These are phyloP conservation scores for Ceratocystis alfenasii DNA, from an alignment of 2,329 filamentous ascomycete genomes.

Conservation along the genomic window DNA sequence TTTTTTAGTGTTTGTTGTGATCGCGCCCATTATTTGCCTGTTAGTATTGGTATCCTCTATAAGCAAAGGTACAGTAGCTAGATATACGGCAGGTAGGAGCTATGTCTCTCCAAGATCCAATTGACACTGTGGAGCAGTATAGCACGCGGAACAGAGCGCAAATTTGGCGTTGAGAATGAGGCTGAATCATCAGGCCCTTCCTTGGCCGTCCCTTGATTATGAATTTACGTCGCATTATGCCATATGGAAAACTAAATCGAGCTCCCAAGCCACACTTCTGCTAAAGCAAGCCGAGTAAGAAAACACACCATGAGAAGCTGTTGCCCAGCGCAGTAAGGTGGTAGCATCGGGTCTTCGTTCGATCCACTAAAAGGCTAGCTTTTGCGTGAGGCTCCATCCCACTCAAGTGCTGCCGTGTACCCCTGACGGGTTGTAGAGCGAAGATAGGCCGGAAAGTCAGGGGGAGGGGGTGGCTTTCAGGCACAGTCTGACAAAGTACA, in stretches of 20 bases:
- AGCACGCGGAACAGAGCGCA: not conserved
- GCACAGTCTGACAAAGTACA: conserved; percentile 3
- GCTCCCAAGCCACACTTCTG: too few species aligned
- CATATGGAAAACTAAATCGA: too few species aligned
- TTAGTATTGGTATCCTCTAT: too few species aligned
- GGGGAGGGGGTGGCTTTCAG: not conserved
- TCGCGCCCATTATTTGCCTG: not conserved
- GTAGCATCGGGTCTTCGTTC: not conserved
- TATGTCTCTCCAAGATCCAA: too few species aligned
- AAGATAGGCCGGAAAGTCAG: not conserved
- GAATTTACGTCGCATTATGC: not conserved
- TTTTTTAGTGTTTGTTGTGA: not conserved
- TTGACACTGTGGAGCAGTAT: too few species aligned
- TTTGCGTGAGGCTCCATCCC: not conserved
- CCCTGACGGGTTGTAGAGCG: not conserved
- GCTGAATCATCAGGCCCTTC: not conserved
- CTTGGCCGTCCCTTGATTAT: not conserved
- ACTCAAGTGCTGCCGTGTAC: not conserved
- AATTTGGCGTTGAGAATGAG: not conserved
- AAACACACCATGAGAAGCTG: too few species aligned
- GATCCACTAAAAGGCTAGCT: not conserved
- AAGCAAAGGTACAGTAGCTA: too few species aligned
- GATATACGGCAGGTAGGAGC: too few species aligned
- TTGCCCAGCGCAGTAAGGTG: too few species aligned
- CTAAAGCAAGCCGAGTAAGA: too few species aligned